These are phyloP conservation scores for Lasiosphaeriaceae sp. DNA, from an alignment of 495 filamentous ascomycete species.

Conservation along the genomic window DNA sequence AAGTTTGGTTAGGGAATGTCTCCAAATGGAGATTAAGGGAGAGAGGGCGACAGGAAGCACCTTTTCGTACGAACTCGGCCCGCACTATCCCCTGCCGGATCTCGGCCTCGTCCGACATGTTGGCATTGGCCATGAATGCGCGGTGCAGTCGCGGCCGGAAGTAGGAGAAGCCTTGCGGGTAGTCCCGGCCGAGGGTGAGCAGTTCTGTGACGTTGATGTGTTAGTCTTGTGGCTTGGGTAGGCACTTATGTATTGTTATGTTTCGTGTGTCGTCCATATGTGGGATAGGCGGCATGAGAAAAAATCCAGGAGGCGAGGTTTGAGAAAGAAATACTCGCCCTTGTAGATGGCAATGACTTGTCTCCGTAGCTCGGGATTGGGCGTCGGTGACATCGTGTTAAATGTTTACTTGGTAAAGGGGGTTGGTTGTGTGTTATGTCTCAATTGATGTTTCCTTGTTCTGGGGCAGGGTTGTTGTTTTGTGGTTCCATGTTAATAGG, in stretches of 20 bases:
- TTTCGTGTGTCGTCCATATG: neutral
- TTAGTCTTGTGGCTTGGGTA: neutral
- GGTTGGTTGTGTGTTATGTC: no score
- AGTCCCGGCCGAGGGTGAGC: constrained; percentile 77
- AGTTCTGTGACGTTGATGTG: constrained; percentile 54
- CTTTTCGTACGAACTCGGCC: constrained; percentile 89
- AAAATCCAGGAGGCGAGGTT: no score
- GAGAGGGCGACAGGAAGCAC: constrained; percentile 31
- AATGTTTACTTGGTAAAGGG: neutral
- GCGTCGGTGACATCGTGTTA: constrained; percentile 12
- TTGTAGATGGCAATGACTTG: constrained; percentile 91
- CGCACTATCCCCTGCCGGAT: constrained; percentile 71
- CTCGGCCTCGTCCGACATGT: constrained; percentile 64
- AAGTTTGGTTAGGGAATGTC: no score
- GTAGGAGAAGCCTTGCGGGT: constrained; percentile 82
- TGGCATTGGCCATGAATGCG: constrained; percentile 73
- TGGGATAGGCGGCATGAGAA: neutral
- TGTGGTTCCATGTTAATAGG: no score
- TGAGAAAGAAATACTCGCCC: constrained; percentile 46
- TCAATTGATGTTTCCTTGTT: no score
- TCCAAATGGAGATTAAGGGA: neutral
- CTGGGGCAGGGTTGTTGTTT: no score
- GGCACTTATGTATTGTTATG: neutral
- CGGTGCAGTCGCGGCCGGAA: constrained; percentile 77
- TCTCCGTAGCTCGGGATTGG: constrained; percentile 58